A percentile compares a stretch with the other conserved stretches of the same genome.
Conservation (phyloP, 1,284 basidiomycete species). For the Ustilago shanxiensis region DNA sequence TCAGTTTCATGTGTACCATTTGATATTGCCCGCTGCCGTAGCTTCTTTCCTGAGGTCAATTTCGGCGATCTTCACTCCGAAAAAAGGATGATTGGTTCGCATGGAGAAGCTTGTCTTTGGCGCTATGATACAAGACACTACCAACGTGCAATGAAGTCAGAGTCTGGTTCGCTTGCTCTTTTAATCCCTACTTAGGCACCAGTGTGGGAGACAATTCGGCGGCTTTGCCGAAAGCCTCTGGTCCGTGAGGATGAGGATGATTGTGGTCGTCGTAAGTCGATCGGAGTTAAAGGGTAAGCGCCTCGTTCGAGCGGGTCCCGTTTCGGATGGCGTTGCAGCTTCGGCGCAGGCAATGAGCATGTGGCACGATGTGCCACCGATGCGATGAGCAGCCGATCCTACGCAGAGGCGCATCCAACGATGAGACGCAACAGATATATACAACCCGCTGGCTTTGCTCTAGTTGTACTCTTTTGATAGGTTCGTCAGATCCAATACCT, state of each 20-base stretch:
- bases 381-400: background rate
- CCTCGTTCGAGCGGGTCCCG: background rate
- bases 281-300: conserved; percentile 18
- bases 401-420: conserved; percentile 12
- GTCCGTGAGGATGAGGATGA: background rate
- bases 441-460: background rate
- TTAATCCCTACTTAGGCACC: background rate
- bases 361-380: background rate
- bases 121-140: background rate
- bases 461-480: background rate
- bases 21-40: background rate
- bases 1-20: conserved; percentile 1
- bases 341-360: background rate
- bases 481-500: background rate
- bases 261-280: conserved; percentile 15
- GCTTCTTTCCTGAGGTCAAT: too few species aligned
- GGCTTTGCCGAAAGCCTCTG: background rate
- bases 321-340: conserved; percentile 1
- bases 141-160: background rate
- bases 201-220: background rate
- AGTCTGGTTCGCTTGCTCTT: background rate
- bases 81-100: background rate
- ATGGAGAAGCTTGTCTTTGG: too few species aligned
- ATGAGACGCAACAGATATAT: conserved; percentile 17
- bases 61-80: too few species aligned